Evolutionary conservation across 352 stramenopile genomes (phyloP).

Genomic region (Pythium grandisporangium): DNA sequence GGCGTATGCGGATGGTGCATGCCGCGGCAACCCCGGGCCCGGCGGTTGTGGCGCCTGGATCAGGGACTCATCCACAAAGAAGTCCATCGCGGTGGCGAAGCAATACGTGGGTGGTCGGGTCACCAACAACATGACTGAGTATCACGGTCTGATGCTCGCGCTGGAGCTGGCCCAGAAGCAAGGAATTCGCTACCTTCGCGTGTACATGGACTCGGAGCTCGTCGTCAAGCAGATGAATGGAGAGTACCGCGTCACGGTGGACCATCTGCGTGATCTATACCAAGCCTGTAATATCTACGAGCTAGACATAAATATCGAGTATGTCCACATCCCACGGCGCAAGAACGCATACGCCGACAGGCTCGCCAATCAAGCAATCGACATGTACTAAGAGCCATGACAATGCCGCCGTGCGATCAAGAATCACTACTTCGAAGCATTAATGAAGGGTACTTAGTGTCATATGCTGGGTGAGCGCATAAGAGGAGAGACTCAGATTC

Average conservation of each 20-base stretch:
- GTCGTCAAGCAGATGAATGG: slow-evolving; percentile 70
- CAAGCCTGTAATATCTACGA: slow-evolving; percentile 26
- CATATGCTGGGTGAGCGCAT: too few relatives aligned
- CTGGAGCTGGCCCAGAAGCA: slow-evolving; percentile 39
- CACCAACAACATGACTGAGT: slow-evolving; percentile 73
- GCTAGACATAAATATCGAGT: slow-evolving; percentile 25
- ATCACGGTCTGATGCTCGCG: slow-evolving; percentile 49
- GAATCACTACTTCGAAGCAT: too few relatives aligned
- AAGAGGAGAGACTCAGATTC: background rate
- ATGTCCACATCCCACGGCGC: slow-evolving; percentile 37
- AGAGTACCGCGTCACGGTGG: slow-evolving; percentile 58
- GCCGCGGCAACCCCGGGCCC: slow-evolving; percentile 53
- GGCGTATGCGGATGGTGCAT: slow-evolving; percentile 61
- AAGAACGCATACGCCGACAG: slow-evolving; percentile 44
- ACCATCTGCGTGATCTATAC: slow-evolving; percentile 35
- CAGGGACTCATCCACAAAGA: slow-evolving; percentile 21
- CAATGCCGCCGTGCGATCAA: too few relatives aligned
- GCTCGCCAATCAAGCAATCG: slow-evolving; percentile 61
- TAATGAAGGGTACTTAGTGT: too few relatives aligned
- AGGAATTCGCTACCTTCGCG: slow-evolving; percentile 19
- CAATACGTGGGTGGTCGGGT: slow-evolving; percentile 42
- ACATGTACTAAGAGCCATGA: slow-evolving; percentile 14
- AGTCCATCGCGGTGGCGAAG: slow-evolving; percentile 26
- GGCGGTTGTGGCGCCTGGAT: slow-evolving; percentile 56
- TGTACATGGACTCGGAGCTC: slow-evolving; percentile 78